Base-by-base conservation (phyloP, 768 basidiomycete genomes). In the Hirschioporus abietinus region DNA sequence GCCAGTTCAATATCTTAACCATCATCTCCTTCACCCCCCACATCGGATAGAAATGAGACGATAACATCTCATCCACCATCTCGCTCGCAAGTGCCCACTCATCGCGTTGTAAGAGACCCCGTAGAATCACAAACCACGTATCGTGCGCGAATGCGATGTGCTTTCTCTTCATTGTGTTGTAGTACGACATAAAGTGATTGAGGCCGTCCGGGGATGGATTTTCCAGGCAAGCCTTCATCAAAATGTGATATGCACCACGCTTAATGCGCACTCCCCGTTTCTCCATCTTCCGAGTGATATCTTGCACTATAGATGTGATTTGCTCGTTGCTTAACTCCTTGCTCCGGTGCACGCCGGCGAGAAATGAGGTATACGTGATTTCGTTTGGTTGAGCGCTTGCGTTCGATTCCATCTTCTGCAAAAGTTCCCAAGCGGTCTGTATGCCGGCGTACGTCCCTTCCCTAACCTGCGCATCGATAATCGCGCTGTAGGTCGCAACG, bases 361-460 rank as follows among this genome's bases (percentile, higher is more conserved):
- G 80, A 63, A 97, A 80, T 1, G 87, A 81, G 0, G 94, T 95
- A 76, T 95, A 99, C 30, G 93, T 95, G 68, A 94, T 83, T 67
- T 87, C 86, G 73, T 90, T 96, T 0, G 93, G 90, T 60, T 75
- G 75, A 26, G 80, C 75, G 5, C 78, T 74, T 3, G 78, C 75
- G 64, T 83, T 77, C 64, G 79, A 76, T 75, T 94, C 95, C 92
- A 98, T 95, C 72, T 81, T 83, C 65, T 81, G 76, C 66, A 97
- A 78, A 64, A 98, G 75, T n/a, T 84, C 80, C 71, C 95, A 78
- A 1, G 89, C 92, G 1, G 85, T 84, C 5, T 76, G 76, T 34
- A 97, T 75, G 64, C 85, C 82, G 34, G 79, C 75, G 63, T 82
- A 80, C 57, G 80, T 82, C 8, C 83, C 81, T 67, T 85, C 80